Evolutionary conservation across 2,329 filamentous ascomycete genomes (phyloP).

Genomic region (Colletotrichum tabaci): DNA sequence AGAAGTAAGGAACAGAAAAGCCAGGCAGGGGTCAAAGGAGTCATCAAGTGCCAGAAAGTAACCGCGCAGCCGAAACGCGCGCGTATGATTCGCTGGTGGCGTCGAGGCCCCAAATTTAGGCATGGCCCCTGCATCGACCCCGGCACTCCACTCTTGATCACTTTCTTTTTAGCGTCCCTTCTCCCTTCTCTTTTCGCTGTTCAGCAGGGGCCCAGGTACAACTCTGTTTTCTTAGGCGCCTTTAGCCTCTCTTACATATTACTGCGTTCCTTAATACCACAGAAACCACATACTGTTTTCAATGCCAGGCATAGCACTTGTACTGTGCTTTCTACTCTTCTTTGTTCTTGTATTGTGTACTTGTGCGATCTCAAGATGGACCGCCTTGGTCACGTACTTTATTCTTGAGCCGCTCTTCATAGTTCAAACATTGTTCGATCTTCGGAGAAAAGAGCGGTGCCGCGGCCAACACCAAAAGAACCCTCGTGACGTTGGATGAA

Average conservation of each 20-base stretch:
- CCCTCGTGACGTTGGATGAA: slow-evolving; percentile 1
- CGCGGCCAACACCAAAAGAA: slow-evolving; percentile 2
- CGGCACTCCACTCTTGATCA: slow-evolving; percentile 11
- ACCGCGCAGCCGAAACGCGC: slow-evolving; percentile 41
- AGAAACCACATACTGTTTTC: no score
- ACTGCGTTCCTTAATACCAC: no score
- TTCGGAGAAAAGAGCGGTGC: neutral
- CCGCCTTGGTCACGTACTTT: no score
- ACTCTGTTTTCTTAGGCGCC: slow-evolving; percentile 10
- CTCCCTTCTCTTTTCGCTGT: slow-evolving; percentile 22
- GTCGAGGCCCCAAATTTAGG: slow-evolving; percentile 9
- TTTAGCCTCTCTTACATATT: slow-evolving; percentile 4
- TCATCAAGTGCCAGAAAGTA: slow-evolving; percentile 36
- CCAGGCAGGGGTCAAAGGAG: neutral
- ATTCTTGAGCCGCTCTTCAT: no score
- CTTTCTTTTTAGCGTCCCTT: slow-evolving; percentile 29
- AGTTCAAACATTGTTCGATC: neutral
- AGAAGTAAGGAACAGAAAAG: neutral
- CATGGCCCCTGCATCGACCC: slow-evolving; percentile 30
- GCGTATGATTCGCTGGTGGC: slow-evolving; percentile 38
- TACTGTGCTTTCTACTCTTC: no score
- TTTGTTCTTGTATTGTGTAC: no score
- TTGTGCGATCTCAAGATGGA: no score
- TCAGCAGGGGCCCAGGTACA: slow-evolving; percentile 1
- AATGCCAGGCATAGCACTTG: no score